Evolutionary conservation across 2,329 filamentous ascomycete genomes (phyloP).

Genomic region (Fusarium subglutinans): DNA sequence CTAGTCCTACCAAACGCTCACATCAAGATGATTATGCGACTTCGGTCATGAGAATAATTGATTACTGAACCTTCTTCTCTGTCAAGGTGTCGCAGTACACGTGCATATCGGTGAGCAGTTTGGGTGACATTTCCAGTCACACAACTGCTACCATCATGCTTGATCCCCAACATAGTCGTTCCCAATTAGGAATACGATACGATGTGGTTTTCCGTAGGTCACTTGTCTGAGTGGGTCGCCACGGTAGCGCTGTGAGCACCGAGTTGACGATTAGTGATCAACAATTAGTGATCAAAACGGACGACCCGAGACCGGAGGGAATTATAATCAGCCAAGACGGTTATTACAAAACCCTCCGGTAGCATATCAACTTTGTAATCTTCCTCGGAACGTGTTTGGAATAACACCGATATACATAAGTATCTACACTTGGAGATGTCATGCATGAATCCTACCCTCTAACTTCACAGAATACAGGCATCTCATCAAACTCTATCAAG

Average conservation of each 20-base stretch:
- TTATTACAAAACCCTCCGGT: not conserved
- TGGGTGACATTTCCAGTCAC: rapidly evolving
- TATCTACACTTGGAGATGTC: rapidly evolving
- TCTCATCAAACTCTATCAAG: rapidly evolving
- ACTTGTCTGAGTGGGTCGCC: rapidly evolving
- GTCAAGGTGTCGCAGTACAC: rapidly evolving
- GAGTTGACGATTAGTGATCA: not conserved
- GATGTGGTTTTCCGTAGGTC: not conserved
- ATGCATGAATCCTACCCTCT: not conserved
- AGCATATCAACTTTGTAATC: rapidly evolving
- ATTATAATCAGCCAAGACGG: not conserved
- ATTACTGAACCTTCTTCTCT: rapidly evolving
- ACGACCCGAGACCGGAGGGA: not conserved
- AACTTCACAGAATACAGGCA: rapidly evolving
- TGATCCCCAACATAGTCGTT: rapidly evolving
- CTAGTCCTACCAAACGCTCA: too few species aligned
- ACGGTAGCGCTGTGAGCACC: not conserved
- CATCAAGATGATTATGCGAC: not conserved
- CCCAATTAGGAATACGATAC: not conserved
- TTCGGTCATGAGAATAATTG: not conserved
- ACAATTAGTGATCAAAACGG: not conserved
- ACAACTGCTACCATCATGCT: not conserved
- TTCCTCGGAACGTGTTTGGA: rapidly evolving
- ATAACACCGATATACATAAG: too few species aligned
- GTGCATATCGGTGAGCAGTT: not conserved